Percentiles rank a stretch among this genome's conserved stretches.
phyloP scores from a whole-genome alignment of 2,329 filamentous ascomycete species.

The Beauveria sp. region DNA sequence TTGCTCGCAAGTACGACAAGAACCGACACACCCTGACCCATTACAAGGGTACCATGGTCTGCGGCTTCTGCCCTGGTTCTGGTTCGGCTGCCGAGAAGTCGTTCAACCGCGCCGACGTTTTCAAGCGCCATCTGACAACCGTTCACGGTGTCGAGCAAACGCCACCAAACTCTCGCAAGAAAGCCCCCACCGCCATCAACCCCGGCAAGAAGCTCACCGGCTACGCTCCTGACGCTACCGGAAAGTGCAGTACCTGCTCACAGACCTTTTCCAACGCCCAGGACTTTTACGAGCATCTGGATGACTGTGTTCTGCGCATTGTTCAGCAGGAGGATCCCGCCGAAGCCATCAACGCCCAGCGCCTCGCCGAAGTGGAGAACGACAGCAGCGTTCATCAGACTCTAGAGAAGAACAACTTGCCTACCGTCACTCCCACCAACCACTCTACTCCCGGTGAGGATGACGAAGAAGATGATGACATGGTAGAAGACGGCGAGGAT shows the following conservation, averaged over 20 bases:
- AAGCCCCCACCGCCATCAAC: conserved; percentile 33
- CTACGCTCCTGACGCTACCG: conserved; percentile 71
- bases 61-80: conserved; percentile 85
- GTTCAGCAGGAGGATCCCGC: conserved; percentile 65
- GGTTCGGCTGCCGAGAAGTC: conserved; percentile 88
- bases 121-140: conserved; percentile 86
- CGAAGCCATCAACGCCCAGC: conserved; percentile 60
- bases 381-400: conserved; percentile 56
- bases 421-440: conserved; percentile 32
- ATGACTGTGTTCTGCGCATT: conserved; percentile 64
- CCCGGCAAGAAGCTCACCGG: conserved; percentile 58
- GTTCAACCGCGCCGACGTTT: conserved; percentile 91
- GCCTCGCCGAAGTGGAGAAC: conserved; percentile 58
- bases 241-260: conserved; percentile 93
- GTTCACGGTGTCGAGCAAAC: conserved; percentile 92
- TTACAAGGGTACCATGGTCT: conserved; percentile 97
- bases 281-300: conserved; percentile 97
- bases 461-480: conserved; percentile 42
- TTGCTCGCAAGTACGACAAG: conserved; percentile 94
- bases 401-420: conserved; percentile 55
- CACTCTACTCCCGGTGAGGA: conserved; percentile 35
- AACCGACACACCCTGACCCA: conserved; percentile 90
- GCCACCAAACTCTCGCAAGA: conserved; percentile 84
- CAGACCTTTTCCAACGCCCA: conserved; percentile 87
- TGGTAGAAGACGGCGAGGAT: conserved; percentile 47